Evolutionary conservation across 805 yeast genomes (phyloP), one percentile per base, ranked within the genome.

Genomic region (Candida ficus): DNA sequence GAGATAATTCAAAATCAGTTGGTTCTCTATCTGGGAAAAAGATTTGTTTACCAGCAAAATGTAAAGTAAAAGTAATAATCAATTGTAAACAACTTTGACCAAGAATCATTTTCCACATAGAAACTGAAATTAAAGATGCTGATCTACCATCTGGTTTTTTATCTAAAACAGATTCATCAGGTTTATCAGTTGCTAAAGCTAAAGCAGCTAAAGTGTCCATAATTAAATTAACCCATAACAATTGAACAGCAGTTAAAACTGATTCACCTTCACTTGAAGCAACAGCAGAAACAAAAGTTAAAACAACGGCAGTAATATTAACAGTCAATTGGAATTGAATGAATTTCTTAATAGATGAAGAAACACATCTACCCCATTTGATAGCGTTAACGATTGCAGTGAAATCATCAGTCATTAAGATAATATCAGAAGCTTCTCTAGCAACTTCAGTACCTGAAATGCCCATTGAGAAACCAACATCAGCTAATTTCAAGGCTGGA

Each of bases 381-480:
- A 93, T 86, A 18, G 99, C 99, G 60, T 87, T 86, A 34, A 93
- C 98, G 62, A 93, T 93, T 32, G 95, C 90, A 5, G 87, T 71
- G 58, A 93, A 93, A 66, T 93, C 95, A 66, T 93, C 96, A 34
- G 91, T 90, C 93, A 87, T 87, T 48, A 87, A 72, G 50, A 87
- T 86, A 52, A 87, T 87, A 64, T 87, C 95, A 9, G 91, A 86
- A 7, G 99, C 99, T 60, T 93, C 99, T 62, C 96, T 78, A 9
- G 99, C 99, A 46, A 93, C 98, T 64, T 93, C 99, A 2, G 99
- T 93, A 49, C 99, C 99, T 8, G 95, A 75, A 45, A 90, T 87
- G 50, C 99, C 99, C 99, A 93, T 93, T 3, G 98, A 86, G 58
- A 93, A 91, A 2, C 99, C 99, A 43, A 93, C 95, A 65, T 93